A percentile compares a stretch with the other conserved stretches of the same genome.
These are phyloP conservation scores for Saturnispora silvae DNA, from an alignment of 805 yeast species.

Conservation along the genomic window DNA sequence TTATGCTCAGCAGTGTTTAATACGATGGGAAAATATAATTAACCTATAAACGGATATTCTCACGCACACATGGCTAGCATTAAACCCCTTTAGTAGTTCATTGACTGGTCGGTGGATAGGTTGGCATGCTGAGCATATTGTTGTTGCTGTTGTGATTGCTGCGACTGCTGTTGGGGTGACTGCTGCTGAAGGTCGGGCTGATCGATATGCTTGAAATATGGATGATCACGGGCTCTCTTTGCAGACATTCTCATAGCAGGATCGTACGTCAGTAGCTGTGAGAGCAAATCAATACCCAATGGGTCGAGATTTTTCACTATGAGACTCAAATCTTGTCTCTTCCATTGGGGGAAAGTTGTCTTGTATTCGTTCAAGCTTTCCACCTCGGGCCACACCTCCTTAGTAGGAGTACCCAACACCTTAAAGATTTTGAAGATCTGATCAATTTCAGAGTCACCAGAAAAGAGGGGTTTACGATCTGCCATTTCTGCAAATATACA, in stretches of 20 bases:
- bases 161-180: background rate
- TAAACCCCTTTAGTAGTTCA: constrained; percentile 7
- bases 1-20: constrained; percentile 1
- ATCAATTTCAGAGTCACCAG: constrained; percentile 97
- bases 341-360: constrained; percentile 88
- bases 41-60: too few species aligned
- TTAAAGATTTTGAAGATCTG: constrained; percentile 91
- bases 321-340: constrained; percentile 55
- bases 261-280: constrained; percentile 74
- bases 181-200: constrained; percentile 15
- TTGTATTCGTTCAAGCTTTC: constrained; percentile 85
- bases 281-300: constrained; percentile 76
- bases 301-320: constrained; percentile 71
- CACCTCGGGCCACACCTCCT: constrained; percentile 91
- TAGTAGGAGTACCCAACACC: constrained; percentile 88
- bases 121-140: too few species aligned
- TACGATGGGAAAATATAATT: too few species aligned
- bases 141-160: background rate
- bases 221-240: constrained; percentile 81
- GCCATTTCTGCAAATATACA: constrained; percentile 98
- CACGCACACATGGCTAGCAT: too few species aligned
- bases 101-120: constrained; percentile 5
- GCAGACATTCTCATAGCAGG: constrained; percentile 93
- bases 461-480: constrained; percentile 86
- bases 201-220: constrained; percentile 49